A percentile compares a stretch with the other conserved stretches of the same genome.
These are phyloP conservation scores for Microbotryomycetes sp. DNA, from an alignment of 1,284 basidiomycete genomes.

Conservation along the genomic window DNA sequence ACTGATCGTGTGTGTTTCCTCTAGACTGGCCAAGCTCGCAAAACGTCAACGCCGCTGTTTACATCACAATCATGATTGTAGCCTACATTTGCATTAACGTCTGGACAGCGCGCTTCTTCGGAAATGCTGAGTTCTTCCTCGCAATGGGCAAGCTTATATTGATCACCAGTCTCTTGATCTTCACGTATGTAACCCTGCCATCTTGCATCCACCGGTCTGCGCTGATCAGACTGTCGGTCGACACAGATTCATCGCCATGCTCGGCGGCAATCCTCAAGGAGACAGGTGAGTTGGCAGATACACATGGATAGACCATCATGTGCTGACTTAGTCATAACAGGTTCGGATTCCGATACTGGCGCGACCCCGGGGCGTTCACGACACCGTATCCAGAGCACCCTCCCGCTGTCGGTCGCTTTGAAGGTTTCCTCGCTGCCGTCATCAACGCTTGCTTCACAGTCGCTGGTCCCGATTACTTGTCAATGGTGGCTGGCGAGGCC, in stretches of 20 bases:
- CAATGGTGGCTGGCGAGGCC: slow-evolving; percentile 36
- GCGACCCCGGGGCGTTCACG: slow-evolving; percentile 35
- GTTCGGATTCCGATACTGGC: slow-evolving; percentile 35
- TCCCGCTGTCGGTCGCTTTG: slow-evolving; percentile 29
- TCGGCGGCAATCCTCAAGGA: slow-evolving; percentile 35
- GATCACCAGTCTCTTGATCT: slow-evolving; percentile 35
- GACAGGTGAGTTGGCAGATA: slow-evolving; percentile 10
- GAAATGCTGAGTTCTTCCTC: slow-evolving; percentile 8
- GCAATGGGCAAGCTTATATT: slow-evolving; percentile 35
- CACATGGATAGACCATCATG: background rate
- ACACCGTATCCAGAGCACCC: slow-evolving; percentile 18
- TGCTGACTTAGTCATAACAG: background rate
- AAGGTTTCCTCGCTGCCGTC: slow-evolving; percentile 37
- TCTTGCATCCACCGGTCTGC: too few relatives aligned
- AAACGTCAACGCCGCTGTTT: slow-evolving; percentile 1
- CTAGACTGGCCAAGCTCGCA: background rate
- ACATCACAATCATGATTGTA: slow-evolving; percentile 4
- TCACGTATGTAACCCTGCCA: slow-evolving; percentile 33
- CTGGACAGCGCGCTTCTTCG: slow-evolving; percentile 7
- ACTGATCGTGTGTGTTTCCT: too few relatives aligned
- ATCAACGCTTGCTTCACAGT: slow-evolving; percentile 39
- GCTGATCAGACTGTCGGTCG: too few relatives aligned
- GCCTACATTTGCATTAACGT: slow-evolving; percentile 10
- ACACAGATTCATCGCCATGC: slow-evolving; percentile 36
- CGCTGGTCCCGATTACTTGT: slow-evolving; percentile 35